Evolutionary conservation across 1,139 yeast species (phyloP), one percentile per base, ranked within the genome.

Genomic region (Yamadazyma atlantica): DNA sequence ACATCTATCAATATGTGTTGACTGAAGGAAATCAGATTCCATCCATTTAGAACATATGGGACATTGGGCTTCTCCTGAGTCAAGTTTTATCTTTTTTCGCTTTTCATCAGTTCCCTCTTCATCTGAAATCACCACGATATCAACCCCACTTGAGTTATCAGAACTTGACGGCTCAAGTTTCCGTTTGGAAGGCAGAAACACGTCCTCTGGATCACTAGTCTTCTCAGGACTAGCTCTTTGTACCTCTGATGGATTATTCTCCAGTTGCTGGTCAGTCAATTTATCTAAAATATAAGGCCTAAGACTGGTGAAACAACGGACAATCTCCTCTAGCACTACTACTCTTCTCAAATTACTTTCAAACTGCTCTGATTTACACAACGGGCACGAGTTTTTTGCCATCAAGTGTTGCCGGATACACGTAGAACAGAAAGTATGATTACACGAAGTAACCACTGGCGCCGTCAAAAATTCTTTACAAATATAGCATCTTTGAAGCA

Each of bases 341-440:
- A 84, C 87, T 48, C 85, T 75, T 45, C 82, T 71, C 37, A 90
- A 61, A 49, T 78, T 78, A 39, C 90, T 80, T 48, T 87, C 94
- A 51, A 80, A 76, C 18, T 84, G 77, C 48, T 81, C 87, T 10
- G 75, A 67, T 27, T 84, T 74, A 58, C 98, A 92, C 36, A 86
- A 63, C 0, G 97, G 97, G 55, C 97, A 92, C 40, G 74, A 65
- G 28, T 75, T 73, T 26, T 77, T 78, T 31, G 63, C 64, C 17
- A 80, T 66, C 33, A 90, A 62, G 44, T 83, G 80, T 45, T 85
- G 78, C 43, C 97, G 72, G 26, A 92, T 86, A 57, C 98, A 92
- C 16, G 83, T 73, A 1, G 96, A 88, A 58, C 98, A 92, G 56
- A 89, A 92, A 0, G 94, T 83, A 57, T 92, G 97, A 34, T 86